phyloP scores from a whole-genome alignment of 805 yeast genomes.

The Pichia deserticola region DNA sequence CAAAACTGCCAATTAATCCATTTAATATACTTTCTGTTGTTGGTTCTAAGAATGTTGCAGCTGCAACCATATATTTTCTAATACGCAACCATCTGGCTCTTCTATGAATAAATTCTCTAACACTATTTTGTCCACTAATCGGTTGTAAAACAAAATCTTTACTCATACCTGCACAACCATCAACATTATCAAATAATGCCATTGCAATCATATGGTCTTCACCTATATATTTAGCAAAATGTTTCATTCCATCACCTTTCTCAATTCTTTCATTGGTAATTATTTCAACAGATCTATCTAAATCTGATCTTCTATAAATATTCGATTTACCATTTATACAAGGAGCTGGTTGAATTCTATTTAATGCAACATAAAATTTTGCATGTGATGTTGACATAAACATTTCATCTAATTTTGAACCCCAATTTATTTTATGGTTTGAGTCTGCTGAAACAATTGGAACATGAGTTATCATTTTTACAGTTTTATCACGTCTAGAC shows the following conservation, averaged over 20 bases:
- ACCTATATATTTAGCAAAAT: constrained; percentile 76
- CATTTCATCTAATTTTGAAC: constrained; percentile 77
- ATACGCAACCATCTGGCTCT: constrained; percentile 83
- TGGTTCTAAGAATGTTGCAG: constrained; percentile 81
- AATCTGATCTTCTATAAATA: constrained; percentile 57
- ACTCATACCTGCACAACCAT: constrained; percentile 67
- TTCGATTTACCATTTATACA: constrained; percentile 91
- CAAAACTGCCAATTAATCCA: constrained; percentile 60
- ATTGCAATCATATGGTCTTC: constrained; percentile 92
- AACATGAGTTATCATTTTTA: constrained; percentile 72
- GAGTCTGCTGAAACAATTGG: constrained; percentile 49
- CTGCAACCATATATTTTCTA: constrained; percentile 77
- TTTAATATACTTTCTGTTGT: constrained; percentile 70
- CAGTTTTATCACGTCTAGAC: constrained; percentile 27
- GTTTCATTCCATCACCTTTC: constrained; percentile 47
- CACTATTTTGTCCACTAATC: constrained; percentile 32
- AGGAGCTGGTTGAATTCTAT: constrained; percentile 68
- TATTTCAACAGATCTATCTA: constrained; percentile 52
- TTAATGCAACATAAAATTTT: constrained; percentile 74
- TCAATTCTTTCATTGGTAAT: constrained; percentile 25
- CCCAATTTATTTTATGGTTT: constrained; percentile 32
- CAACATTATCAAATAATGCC: constrained; percentile 66
- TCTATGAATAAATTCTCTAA: constrained; percentile 54
- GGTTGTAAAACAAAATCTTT: constrained; percentile 80
- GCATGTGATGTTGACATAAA: constrained; percentile 78